These are phyloP conservation scores for Grigorovia yakushimaensis DNA, from an alignment of 805 yeast species.

Conservation along the genomic window DNA sequence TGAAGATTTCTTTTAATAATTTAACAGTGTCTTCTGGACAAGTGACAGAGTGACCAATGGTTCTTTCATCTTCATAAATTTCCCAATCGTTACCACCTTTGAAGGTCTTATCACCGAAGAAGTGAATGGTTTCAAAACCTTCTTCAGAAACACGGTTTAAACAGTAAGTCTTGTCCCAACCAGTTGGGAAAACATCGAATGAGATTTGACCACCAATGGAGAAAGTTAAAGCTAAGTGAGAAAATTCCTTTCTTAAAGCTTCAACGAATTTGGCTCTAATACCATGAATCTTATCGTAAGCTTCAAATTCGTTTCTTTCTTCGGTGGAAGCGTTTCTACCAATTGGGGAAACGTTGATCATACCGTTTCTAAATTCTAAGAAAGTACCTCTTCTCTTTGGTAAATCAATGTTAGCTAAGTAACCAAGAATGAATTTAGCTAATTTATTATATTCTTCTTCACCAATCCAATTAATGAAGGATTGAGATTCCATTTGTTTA, in stretches of 20 bases:
- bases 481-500: slow-evolving; percentile 79
- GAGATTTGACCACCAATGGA: slow-evolving; percentile 99
- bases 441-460: slow-evolving; percentile 87
- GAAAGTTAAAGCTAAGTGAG: slow-evolving; percentile 80
- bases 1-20: slow-evolving; percentile 75
- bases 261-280: slow-evolving; percentile 77
- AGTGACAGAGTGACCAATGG: slow-evolving; percentile 89
- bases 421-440: slow-evolving; percentile 73
- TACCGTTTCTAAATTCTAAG: slow-evolving; percentile 97
- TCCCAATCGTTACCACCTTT: slow-evolving; percentile 98
- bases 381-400: slow-evolving; percentile 99
- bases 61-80: slow-evolving; percentile 85
- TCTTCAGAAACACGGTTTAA: slow-evolving; percentile 84
- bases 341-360: slow-evolving; percentile 95
- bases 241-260: slow-evolving; percentile 74
- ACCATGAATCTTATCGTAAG: slow-evolving; percentile 67
- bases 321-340: slow-evolving; percentile 96
- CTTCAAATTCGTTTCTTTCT: slow-evolving; percentile 90
- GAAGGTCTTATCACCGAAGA: slow-evolving; percentile 97
- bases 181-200: slow-evolving; percentile 98
- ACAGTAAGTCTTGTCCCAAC: slow-evolving; percentile 99
- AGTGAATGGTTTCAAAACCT: slow-evolving; percentile 81
- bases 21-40: slow-evolving; percentile 82
- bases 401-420: slow-evolving; percentile 75
- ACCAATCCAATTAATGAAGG: slow-evolving; percentile 93